These are phyloP conservation scores for Coelomomyces lativittatus DNA, from an alignment of 371 early-diverging fungal species.

Conservation along the genomic window DNA sequence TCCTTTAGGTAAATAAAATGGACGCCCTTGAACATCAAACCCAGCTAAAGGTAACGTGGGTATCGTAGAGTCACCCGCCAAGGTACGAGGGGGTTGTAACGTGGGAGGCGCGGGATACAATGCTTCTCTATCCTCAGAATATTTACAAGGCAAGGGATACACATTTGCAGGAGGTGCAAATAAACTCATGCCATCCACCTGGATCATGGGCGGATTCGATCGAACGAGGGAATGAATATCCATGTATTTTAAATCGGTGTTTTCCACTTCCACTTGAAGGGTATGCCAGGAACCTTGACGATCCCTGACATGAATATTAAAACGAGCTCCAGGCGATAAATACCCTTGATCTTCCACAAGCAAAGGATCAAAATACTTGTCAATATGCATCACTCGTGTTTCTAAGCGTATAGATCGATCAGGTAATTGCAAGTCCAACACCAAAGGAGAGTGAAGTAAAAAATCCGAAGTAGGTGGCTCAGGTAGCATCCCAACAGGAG, in stretches of 20 bases:
- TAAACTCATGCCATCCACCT: conserved; percentile 8
- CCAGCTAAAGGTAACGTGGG: conserved; percentile 10
- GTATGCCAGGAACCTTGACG: conserved; percentile 12
- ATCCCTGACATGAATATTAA: conserved; percentile 19
- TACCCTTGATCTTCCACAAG: conserved; percentile 9
- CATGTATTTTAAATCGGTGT: neutral
- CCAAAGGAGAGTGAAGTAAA: conserved; percentile 20
- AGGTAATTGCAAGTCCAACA: conserved; percentile 33
- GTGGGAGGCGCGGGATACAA: conserved; percentile 17
- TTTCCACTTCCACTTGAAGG: neutral
- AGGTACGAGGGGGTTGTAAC: conserved; percentile 10
- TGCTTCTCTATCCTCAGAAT: conserved; percentile 13
- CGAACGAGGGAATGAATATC: neutral
- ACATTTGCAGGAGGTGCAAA: conserved; percentile 29
- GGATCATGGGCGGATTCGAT: too few species aligned
- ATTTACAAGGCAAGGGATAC: conserved; percentile 24
- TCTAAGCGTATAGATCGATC: conserved; percentile 13
- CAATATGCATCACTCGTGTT: conserved; percentile 15
- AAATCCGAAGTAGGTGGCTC: conserved; percentile 12
- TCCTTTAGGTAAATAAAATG: conserved; percentile 28
- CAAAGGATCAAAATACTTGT: conserved; percentile 21
- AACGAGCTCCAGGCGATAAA: conserved; percentile 17
- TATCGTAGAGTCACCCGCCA: conserved; percentile 2
- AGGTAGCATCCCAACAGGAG: too few species aligned
- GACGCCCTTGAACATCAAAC: conserved; percentile 24